Evolutionary conservation across 768 basidiomycete genomes (phyloP).

Genomic region (Gloeopeniophorella convolvens): DNA sequence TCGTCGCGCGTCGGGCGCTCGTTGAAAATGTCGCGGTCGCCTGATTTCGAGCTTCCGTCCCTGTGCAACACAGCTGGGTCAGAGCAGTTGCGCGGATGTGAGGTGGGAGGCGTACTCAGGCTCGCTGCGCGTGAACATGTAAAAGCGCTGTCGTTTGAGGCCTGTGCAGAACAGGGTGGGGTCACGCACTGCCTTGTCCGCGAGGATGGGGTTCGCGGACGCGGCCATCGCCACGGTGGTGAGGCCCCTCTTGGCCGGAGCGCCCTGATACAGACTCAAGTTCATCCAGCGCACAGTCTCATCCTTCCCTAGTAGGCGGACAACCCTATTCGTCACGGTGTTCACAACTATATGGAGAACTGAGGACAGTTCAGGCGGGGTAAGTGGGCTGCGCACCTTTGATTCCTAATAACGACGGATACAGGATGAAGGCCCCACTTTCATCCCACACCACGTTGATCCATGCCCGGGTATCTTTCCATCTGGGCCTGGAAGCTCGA

Average conservation of each 20-base stretch:
- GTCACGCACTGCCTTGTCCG: constrained; percentile 77
- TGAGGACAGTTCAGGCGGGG: background rate
- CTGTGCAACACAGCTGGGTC: constrained; percentile 32
- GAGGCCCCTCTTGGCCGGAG: constrained; percentile 79
- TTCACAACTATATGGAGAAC: constrained; percentile 66
- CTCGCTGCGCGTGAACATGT: constrained; percentile 85
- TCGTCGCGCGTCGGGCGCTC: constrained; percentile 96
- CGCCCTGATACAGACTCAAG: constrained; percentile 86
- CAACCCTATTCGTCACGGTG: constrained; percentile 88
- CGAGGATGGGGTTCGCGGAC: constrained; percentile 90
- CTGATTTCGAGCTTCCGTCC: constrained; percentile 60
- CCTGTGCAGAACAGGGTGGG: constrained; percentile 92
- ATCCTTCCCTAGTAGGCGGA: constrained; percentile 84
- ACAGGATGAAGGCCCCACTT: constrained; percentile 89
- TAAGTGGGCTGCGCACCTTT: constrained; percentile 54
- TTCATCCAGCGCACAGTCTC: constrained; percentile 90
- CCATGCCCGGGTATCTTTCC: constrained; percentile 70
- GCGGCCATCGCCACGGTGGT: constrained; percentile 93
- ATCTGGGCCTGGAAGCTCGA: constrained; percentile 77
- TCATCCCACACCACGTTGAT: constrained; percentile 97
- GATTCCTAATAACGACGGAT: constrained; percentile 89
- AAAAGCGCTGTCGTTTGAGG: constrained; percentile 89
- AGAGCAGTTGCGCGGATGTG: background rate
- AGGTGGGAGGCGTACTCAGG: constrained; percentile 62
- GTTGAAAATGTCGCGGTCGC: constrained; percentile 96